These are phyloP conservation scores for Datura wrightii DNA, from an alignment of 257 asterid genomes.

Conservation along the genomic window DNA sequence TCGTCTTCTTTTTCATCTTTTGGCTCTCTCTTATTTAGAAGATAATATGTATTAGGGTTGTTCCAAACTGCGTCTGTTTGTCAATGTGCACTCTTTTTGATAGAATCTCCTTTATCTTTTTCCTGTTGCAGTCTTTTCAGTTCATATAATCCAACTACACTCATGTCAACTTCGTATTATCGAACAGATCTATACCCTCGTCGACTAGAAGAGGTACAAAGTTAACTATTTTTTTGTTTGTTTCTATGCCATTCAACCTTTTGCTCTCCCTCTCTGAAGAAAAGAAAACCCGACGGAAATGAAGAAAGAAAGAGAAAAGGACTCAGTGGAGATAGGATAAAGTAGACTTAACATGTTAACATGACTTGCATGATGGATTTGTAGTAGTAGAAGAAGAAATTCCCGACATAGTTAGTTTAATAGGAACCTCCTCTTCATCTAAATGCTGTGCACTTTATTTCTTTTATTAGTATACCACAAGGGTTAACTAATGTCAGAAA, in stretches of 20 bases:
- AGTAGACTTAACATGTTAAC: background rate
- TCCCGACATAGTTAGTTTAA: background rate
- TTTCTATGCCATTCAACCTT: conserved; percentile 16
- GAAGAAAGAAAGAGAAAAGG: background rate
- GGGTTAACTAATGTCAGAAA: background rate
- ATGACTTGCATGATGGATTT: background rate
- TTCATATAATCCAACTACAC: conserved; percentile 73
- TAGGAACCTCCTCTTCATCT: background rate
- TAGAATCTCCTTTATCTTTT: background rate
- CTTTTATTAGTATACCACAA: background rate
- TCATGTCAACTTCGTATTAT: conserved; percentile 90
- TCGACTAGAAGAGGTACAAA: conserved; percentile 68
- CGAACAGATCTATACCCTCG: conserved; percentile 84
- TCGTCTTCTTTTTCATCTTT: background rate
- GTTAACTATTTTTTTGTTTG: conserved; percentile 36
- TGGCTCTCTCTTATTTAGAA: conserved; percentile 14
- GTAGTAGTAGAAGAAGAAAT: background rate
- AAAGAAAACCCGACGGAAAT: background rate
- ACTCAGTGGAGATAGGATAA: background rate
- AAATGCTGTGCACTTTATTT: background rate
- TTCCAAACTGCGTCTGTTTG: background rate
- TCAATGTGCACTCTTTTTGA: conserved; percentile 2
- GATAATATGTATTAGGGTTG: background rate
- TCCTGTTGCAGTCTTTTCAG: conserved; percentile 72
- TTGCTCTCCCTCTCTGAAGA: background rate